A percentile compares a stretch with the other conserved stretches of the same genome.
These are phyloP conservation scores for Naematelia aurantialba DNA, from an alignment of 768 basidiomycete species.

Conservation along the genomic window DNA sequence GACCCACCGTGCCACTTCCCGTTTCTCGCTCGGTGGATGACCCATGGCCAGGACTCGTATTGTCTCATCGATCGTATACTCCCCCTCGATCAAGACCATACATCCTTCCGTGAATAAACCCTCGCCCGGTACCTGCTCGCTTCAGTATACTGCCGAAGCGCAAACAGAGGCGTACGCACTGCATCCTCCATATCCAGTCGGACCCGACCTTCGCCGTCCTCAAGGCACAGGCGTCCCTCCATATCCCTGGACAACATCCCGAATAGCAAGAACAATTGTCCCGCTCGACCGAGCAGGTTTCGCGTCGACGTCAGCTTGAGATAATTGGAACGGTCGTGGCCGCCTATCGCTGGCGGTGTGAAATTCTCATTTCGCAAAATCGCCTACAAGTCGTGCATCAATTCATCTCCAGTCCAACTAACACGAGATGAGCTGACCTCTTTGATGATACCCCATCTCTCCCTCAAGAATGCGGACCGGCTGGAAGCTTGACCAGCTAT, in stretches of 20 bases:
- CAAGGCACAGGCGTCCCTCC: slow-evolving; percentile 83
- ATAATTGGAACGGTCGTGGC: slow-evolving; percentile 76
- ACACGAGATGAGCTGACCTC: slow-evolving; percentile 54
- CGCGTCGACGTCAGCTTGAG: slow-evolving; percentile 93
- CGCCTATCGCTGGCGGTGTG: slow-evolving; percentile 88
- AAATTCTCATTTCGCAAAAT: slow-evolving; percentile 95
- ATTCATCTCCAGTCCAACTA: neutral
- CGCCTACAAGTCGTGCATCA: slow-evolving; percentile 51
- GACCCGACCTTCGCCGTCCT: slow-evolving; percentile 88
- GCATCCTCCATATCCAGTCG: slow-evolving; percentile 82
- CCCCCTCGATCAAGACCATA: slow-evolving; percentile 87
- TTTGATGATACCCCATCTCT: slow-evolving; percentile 83
- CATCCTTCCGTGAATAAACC: slow-evolving; percentile 95
- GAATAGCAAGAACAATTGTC: slow-evolving; percentile 83
- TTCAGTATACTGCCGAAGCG: neutral
- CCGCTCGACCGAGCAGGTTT: slow-evolving; percentile 84
- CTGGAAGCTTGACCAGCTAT: slow-evolving; percentile 82
- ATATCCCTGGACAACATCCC: slow-evolving; percentile 88
- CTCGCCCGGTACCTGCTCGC: slow-evolving; percentile 80
- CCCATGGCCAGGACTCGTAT: slow-evolving; percentile 90
- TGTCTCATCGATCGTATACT: slow-evolving; percentile 87
- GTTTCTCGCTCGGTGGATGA: slow-evolving; percentile 91
- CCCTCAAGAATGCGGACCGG: slow-evolving; percentile 71
- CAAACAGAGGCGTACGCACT: slow-evolving; percentile 54
- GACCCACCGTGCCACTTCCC: slow-evolving; percentile 72